These are phyloP conservation scores for Brassica balearica DNA, from an alignment of 441 rosid species.

Conservation along the genomic window DNA sequence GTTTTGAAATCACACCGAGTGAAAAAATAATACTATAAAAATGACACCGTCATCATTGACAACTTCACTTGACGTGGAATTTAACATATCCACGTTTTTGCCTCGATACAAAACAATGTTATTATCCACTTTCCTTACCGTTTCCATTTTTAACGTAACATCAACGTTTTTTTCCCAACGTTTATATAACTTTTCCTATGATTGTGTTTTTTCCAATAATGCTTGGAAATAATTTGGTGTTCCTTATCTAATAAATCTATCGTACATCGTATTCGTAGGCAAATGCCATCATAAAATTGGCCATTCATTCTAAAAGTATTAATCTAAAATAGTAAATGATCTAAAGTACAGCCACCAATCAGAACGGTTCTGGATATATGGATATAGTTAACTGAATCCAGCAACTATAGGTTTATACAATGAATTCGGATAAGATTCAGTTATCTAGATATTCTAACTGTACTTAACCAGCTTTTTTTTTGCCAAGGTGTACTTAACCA, in stretches of 20 bases:
- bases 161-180: not conserved
- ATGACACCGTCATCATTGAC: not conserved
- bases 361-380: conserved; percentile 1
- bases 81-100: conserved; percentile 30
- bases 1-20: not conserved
- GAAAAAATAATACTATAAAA: not conserved
- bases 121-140: conserved; percentile 20
- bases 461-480: not conserved
- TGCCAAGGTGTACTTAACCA: not conserved
- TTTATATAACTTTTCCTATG: not conserved
- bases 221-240: not conserved
- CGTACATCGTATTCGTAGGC: not conserved
- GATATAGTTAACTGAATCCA: conserved; percentile 19
- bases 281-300: not conserved
- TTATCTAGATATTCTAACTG: conserved; percentile 15
- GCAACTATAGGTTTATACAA: conserved; percentile 24
- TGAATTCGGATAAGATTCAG: conserved; percentile 34
- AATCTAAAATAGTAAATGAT: not conserved
- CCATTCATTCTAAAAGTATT: not conserved
- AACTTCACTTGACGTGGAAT: conserved; percentile 27
- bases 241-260: not conserved
- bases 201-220: conserved; percentile 20
- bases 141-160: conserved; percentile 16
- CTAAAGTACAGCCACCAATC: not conserved
- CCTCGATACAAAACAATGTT: conserved; percentile 21